A percentile compares a stretch with the other conserved stretches of the same genome.
Evolutionary conservation across 352 stramenopile species (phyloP).

Genomic region (Pythium plurisporium): DNA sequence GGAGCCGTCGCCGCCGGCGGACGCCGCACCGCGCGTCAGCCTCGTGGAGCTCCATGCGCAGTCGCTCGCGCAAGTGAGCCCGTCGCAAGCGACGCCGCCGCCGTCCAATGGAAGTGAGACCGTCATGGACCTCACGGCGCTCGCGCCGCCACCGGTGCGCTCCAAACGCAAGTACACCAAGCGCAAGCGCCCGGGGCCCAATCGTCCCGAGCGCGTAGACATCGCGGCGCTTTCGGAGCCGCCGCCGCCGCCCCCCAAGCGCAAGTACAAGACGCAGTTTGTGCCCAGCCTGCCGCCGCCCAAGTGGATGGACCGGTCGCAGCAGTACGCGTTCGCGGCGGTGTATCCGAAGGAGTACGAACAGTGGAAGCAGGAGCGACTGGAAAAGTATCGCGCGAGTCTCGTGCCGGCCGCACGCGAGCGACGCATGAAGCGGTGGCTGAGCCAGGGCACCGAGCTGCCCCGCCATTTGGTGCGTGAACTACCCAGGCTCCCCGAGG

Average conservation of each 20-base stretch:
- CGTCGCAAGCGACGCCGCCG: background rate
- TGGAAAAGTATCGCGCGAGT: too few species aligned
- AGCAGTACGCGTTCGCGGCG: background rate
- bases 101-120: background rate
- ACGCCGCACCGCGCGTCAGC: background rate
- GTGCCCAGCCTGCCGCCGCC: too few species aligned
- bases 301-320: background rate
- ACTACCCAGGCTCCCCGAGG: background rate
- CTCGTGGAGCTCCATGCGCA: slow-evolving; percentile 10
- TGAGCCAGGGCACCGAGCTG: background rate
- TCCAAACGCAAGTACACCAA: slow-evolving; percentile 5
- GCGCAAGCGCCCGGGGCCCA: background rate
- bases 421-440: slow-evolving; percentile 5
- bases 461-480: slow-evolving; percentile 9
- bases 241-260: too few species aligned
- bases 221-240: background rate
- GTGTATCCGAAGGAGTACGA: background rate
- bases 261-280: too few species aligned
- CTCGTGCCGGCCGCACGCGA: slow-evolving; percentile 1
- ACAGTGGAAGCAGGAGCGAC: too few species aligned
- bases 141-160: background rate
- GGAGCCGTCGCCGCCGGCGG: background rate
- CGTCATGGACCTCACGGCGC: background rate
- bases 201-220: background rate
- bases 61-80: background rate